Conservation (phyloP, 257 asterid species). For the Solanum acaule region DNA sequence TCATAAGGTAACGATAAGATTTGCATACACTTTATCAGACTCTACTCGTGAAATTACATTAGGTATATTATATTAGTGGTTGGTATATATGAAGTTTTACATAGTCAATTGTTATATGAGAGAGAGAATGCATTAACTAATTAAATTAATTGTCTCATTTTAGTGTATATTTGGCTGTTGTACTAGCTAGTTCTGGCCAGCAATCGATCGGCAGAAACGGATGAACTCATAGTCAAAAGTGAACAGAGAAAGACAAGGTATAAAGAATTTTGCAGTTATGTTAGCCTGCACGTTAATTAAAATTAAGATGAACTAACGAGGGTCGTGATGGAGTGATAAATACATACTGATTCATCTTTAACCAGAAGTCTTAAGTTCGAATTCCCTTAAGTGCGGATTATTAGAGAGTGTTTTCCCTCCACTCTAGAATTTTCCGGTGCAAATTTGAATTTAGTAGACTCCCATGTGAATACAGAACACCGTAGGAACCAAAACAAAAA, state of each 20-base stretch:
- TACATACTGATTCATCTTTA: no score
- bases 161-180: neutral
- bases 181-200: neutral
- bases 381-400: no score
- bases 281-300: neutral
- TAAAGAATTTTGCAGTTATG: neutral
- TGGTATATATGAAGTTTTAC: neutral
- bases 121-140: neutral
- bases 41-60: fast-evolving
- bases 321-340: fast-evolving
- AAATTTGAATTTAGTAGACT: no score
- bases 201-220: neutral
- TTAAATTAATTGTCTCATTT: neutral
- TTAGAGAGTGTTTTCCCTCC: neutral
- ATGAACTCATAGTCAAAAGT: neutral
- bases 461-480: neutral
- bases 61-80: neutral
- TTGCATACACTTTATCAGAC: fast-evolving
- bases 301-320: neutral
- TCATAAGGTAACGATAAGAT: fast-evolving
- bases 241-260: neutral
- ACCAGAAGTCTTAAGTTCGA: no score
- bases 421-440: neutral
- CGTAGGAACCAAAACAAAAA: no score
- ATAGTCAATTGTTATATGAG: neutral